Conservation (phyloP, 331 rosid species). For the Rosa hybrid region DNA sequence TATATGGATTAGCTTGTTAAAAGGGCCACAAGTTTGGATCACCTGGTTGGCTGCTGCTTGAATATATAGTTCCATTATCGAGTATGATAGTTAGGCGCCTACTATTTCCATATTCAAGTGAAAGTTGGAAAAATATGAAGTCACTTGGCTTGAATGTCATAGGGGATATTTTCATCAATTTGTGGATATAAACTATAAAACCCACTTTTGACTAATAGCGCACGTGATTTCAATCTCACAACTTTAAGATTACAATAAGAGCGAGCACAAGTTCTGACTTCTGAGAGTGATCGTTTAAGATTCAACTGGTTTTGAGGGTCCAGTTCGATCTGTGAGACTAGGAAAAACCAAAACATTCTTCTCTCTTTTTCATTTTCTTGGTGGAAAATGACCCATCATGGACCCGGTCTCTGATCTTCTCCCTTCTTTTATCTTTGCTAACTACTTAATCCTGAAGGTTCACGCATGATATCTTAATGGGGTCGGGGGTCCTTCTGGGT, state of each 20-base stretch:
- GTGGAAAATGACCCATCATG: constrained; percentile 27
- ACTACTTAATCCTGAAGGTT: constrained; percentile 29
- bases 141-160: constrained; percentile 19
- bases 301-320: not conserved
- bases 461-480: constrained; percentile 37
- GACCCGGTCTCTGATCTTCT: constrained; percentile 4
- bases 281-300: constrained; percentile 17
- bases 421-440: not conserved
- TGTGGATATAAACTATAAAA: not conserved
- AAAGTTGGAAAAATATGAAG: not conserved
- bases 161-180: not conserved
- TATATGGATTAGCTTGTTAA: not conserved
- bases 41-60: constrained; percentile 4
- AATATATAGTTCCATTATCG: not conserved
- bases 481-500: constrained; percentile 25
- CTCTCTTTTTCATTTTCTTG: not conserved
- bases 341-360: constrained; percentile 11
- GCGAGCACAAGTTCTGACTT: constrained; percentile 24
- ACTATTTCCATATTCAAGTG: constrained; percentile 10
- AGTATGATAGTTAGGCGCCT: constrained; percentile 30
- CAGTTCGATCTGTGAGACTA: constrained; percentile 10
- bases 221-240: constrained; percentile 15
- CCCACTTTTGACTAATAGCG: constrained; percentile 30
- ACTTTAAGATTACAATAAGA: not conserved
- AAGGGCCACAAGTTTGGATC: constrained; percentile 14